These are phyloP conservation scores for Chlorella variabilis DNA, from an alignment of 163 green algal genomes.

Conservation along the genomic window DNA sequence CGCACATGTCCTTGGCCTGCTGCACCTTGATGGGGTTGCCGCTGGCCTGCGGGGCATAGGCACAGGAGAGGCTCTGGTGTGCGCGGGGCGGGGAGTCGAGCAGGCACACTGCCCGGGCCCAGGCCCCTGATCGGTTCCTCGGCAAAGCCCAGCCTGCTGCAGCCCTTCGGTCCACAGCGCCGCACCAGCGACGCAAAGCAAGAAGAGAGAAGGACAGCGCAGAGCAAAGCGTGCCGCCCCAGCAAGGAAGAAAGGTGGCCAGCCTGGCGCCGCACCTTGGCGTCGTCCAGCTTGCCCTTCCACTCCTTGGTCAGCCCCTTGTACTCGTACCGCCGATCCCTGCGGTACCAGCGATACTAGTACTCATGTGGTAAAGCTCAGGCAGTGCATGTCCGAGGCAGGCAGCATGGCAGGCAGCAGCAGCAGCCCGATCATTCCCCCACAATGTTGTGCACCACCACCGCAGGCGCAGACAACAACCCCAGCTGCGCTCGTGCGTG, in stretches of 20 bases:
- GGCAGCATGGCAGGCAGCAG: background rate
- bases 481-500: too few species aligned
- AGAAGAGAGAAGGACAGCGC: too few species aligned
- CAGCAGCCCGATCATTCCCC: background rate
- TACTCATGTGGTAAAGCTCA: too few species aligned
- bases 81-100: background rate
- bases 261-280: slow-evolving; percentile 65
- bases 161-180: too few species aligned
- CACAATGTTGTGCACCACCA: too few species aligned
- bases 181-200: background rate
- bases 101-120: background rate
- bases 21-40: slow-evolving; percentile 78
- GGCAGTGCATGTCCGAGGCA: too few species aligned
- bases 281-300: slow-evolving; percentile 91
- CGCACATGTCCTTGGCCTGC: slow-evolving; percentile 87
- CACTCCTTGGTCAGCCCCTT: slow-evolving; percentile 97
- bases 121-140: too few species aligned
- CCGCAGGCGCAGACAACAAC: too few species aligned
- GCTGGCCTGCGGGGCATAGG: background rate
- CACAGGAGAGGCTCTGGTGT: background rate
- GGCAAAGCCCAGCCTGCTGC: too few species aligned
- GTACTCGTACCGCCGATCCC: slow-evolving; percentile 99
- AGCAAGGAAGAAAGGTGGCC: too few species aligned
- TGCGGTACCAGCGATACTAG: too few species aligned
- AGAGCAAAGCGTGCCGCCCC: too few species aligned